These are phyloP conservation scores for Exophiala mesophila DNA, from an alignment of 2,329 filamentous ascomycete species.

Conservation along the genomic window DNA sequence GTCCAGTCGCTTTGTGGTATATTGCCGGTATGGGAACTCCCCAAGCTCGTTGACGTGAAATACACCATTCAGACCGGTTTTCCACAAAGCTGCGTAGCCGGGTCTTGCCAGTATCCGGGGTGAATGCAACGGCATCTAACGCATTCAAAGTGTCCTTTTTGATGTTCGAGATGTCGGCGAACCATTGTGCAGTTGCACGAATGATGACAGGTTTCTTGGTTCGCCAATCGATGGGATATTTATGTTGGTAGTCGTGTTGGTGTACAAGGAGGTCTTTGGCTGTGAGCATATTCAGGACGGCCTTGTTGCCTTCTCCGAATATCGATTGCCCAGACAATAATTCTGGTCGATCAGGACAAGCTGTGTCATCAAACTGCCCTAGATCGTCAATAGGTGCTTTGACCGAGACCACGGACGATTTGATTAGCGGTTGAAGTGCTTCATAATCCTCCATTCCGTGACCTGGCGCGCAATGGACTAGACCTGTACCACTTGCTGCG, in stretches of 20 bases:
- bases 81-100: slow-evolving; percentile 81
- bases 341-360: slow-evolving; percentile 65
- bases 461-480: slow-evolving; percentile 92
- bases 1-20: slow-evolving; percentile 63
- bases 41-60: slow-evolving; percentile 92
- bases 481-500: slow-evolving; percentile 79
- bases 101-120: slow-evolving; percentile 67
- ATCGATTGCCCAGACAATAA: slow-evolving; percentile 68
- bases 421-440: slow-evolving; percentile 46
- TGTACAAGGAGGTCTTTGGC: slow-evolving; percentile 58
- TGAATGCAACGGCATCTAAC: slow-evolving; percentile 67
- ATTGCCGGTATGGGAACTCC: slow-evolving; percentile 92
- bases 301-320: slow-evolving; percentile 61
- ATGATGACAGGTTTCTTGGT: slow-evolving; percentile 90
- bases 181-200: slow-evolving; percentile 94
- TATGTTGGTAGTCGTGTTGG: slow-evolving; percentile 71
- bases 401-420: slow-evolving; percentile 16
- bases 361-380: slow-evolving; percentile 74
- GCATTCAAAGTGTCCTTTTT: slow-evolving; percentile 67
- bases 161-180: slow-evolving; percentile 82
- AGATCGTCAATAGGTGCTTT: slow-evolving; percentile 73
- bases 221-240: slow-evolving; percentile 97
- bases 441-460: slow-evolving; percentile 97
- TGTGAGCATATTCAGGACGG: slow-evolving; percentile 65
- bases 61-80: slow-evolving; percentile 92